phyloP scores from a whole-genome alignment of 2,329 filamentous ascomycete genomes.

The Pyrenophora tritici-repentis region DNA sequence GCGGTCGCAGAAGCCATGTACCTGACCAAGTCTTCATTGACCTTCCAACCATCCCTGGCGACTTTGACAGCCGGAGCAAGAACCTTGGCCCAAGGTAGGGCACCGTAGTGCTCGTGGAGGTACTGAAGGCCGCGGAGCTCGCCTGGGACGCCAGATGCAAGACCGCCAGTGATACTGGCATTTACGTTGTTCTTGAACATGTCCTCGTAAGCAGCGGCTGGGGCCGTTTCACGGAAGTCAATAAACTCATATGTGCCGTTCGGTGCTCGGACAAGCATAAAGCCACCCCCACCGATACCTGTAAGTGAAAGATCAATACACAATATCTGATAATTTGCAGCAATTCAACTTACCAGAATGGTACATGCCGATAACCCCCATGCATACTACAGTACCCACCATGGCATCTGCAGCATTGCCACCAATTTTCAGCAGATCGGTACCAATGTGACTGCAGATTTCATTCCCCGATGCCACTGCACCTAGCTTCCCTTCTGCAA shows the following conservation, averaged over 20 bases:
- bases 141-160: slow-evolving; percentile 71
- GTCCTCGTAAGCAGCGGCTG: slow-evolving; percentile 76
- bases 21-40: slow-evolving; percentile 73
- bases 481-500: slow-evolving; percentile 42
- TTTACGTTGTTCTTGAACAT: slow-evolving; percentile 79
- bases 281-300: slow-evolving; percentile 89
- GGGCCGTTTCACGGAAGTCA: slow-evolving; percentile 88
- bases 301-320: slow-evolving; percentile 12
- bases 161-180: slow-evolving; percentile 71
- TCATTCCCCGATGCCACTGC: slow-evolving; percentile 54
- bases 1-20: slow-evolving; percentile 66
- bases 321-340: no score
- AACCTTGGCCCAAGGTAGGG: slow-evolving; percentile 62
- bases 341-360: slow-evolving; percentile 41
- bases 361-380: slow-evolving; percentile 57
- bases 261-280: slow-evolving; percentile 76
- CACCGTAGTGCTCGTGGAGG: slow-evolving; percentile 73
- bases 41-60: slow-evolving; percentile 62
- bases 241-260: slow-evolving; percentile 82
- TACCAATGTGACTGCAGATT: slow-evolving; percentile 55
- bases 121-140: slow-evolving; percentile 80
- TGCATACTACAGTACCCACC: slow-evolving; percentile 54
- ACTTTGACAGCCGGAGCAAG: slow-evolving; percentile 74
- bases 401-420: slow-evolving; percentile 59
- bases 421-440: slow-evolving; percentile 51